These are phyloP conservation scores for Seminavis robusta DNA, from an alignment of 108 stramenopile genomes.

Conservation along the genomic window DNA sequence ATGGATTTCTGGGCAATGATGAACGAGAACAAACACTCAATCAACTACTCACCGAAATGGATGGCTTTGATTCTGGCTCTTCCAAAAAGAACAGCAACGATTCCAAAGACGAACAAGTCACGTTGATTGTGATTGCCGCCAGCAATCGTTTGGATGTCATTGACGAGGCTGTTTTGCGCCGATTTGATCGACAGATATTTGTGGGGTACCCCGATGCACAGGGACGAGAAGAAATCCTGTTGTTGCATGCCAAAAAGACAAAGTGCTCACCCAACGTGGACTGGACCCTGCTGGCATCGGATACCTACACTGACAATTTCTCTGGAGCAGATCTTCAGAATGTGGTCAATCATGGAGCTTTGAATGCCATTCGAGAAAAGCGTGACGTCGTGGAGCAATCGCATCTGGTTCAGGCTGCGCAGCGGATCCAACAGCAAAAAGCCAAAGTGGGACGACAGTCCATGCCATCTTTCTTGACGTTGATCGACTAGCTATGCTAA, in stretches of 20 bases:
- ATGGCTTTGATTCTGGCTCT: slow-evolving; percentile 64
- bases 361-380: slow-evolving; percentile 61
- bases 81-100: background rate
- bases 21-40: slow-evolving; percentile 96
- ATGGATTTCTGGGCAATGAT: slow-evolving; percentile 64
- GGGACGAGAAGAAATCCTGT: slow-evolving; percentile 87
- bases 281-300: slow-evolving; percentile 32
- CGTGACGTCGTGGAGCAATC: slow-evolving; percentile 38
- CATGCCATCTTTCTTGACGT: too few species aligned
- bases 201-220: slow-evolving; percentile 79
- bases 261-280: slow-evolving; percentile 18
- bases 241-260: slow-evolving; percentile 70
- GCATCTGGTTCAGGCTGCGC: slow-evolving; percentile 54
- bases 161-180: slow-evolving; percentile 92
- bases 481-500: too few species aligned
- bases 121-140: slow-evolving; percentile 86
- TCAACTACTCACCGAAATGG: slow-evolving; percentile 94
- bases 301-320: slow-evolving; percentile 46
- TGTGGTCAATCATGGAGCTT: slow-evolving; percentile 75
- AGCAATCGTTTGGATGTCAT: slow-evolving; percentile 52
- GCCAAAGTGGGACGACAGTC: background rate
- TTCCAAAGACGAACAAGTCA: slow-evolving; percentile 27
- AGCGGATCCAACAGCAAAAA: slow-evolving; percentile 31
- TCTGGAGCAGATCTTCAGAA: slow-evolving; percentile 78
- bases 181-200: slow-evolving; percentile 92